phyloP scores from a whole-genome alignment of 345 rosid species.

The Boechera retrofracta region DNA sequence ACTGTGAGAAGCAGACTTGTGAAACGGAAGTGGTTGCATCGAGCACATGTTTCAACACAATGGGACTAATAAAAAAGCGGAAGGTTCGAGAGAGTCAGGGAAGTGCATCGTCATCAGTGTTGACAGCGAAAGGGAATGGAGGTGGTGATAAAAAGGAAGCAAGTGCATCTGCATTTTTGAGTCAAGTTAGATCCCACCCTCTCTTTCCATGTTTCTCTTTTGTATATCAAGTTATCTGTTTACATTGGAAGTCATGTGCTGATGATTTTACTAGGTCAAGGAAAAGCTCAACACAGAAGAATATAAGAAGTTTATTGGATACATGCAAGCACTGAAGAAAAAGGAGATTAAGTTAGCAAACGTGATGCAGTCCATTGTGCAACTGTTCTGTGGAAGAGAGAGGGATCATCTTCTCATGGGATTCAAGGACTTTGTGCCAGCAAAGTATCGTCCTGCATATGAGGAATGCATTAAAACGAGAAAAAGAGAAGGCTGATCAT shows the following conservation, averaged over 20 bases:
- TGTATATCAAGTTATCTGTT: conserved; percentile 12
- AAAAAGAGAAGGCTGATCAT: conserved; percentile 38
- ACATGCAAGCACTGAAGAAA: conserved; percentile 85
- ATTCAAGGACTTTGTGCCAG: conserved; percentile 85
- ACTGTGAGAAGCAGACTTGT: conserved; percentile 33
- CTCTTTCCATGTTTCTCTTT: conserved; percentile 5
- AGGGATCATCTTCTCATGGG: conserved; percentile 72
- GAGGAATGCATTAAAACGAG: conserved; percentile 67
- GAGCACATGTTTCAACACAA: conserved; percentile 34
- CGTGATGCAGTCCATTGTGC: conserved; percentile 68
- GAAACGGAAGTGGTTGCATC: conserved; percentile 40
- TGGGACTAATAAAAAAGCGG: conserved; percentile 50
- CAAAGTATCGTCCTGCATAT: conserved; percentile 63
- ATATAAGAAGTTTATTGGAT: conserved; percentile 82
- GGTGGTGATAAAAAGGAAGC: conserved; percentile 58
- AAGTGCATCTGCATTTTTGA: conserved; percentile 74
- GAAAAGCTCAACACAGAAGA: conserved; percentile 75
- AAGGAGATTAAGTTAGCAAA: conserved; percentile 63
- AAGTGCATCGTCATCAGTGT: conserved; percentile 40
- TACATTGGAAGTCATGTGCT: conserved; percentile 11
- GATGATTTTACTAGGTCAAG: conserved; percentile 53
- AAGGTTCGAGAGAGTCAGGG: conserved; percentile 46
- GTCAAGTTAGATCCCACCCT: conserved; percentile 56
- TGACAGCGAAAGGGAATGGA: conserved; percentile 42
- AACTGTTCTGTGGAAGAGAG: conserved; percentile 69